These are phyloP conservation scores for Dipteronia sinensis DNA, from an alignment of 345 rosid genomes.

Conservation along the genomic window DNA sequence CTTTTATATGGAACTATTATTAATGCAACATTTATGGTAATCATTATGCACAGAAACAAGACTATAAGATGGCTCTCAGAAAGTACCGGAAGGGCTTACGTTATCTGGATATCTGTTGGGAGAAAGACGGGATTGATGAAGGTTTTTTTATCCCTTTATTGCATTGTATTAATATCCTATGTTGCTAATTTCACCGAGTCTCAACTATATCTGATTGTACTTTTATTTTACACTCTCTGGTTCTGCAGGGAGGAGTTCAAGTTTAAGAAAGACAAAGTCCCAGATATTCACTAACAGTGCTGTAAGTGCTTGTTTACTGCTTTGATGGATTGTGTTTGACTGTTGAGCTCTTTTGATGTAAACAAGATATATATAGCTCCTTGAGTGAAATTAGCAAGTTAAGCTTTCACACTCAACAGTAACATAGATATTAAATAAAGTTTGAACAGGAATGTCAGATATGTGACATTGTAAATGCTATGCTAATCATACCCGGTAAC, in stretches of 20 bases:
- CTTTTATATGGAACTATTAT: neutral
- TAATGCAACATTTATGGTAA: constrained; percentile 1
- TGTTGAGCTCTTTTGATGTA: constrained; percentile 7
- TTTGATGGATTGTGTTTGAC: constrained; percentile 5
- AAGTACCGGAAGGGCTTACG: constrained; percentile 91
- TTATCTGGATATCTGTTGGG: constrained; percentile 94
- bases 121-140: constrained; percentile 92
- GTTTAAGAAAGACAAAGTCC: constrained; percentile 85
- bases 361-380: neutral
- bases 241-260: constrained; percentile 63
- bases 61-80: constrained; percentile 89
- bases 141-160: constrained; percentile 39
- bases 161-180: neutral
- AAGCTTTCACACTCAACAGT: neutral
- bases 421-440: neutral
- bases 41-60: constrained; percentile 60
- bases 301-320: constrained; percentile 49
- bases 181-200: neutral
- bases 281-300: constrained; percentile 90
- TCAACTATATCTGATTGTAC: constrained; percentile 5
- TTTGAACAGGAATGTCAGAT: neutral
- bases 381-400: neutral
- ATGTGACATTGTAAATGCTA: neutral
- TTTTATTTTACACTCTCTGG: constrained; percentile 16
- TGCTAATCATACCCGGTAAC: neutral